Percentiles rank a stretch among this genome's conserved stretches.
Conservation (phyloP, 2,329 filamentous ascomycete species). For the Penicillium sp. region DNA sequence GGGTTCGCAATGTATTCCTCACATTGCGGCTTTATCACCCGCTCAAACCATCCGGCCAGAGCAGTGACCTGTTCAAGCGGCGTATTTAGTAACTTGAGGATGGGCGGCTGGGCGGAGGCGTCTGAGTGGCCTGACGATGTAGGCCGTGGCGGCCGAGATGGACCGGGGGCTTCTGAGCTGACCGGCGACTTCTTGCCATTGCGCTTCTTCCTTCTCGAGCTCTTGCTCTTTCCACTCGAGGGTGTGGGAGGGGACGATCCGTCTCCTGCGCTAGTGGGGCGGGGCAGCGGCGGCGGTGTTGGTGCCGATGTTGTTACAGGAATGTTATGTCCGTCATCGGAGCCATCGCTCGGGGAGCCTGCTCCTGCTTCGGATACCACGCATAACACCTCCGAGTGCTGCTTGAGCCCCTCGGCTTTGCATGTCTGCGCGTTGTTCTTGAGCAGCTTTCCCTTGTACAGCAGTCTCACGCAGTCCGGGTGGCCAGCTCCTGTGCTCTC, state of each 20-base stretch:
- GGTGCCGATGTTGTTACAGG: slow-evolving; percentile 2
- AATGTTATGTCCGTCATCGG: slow-evolving; percentile 22
- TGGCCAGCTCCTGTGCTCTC: slow-evolving; percentile 35
- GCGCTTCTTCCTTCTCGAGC: slow-evolving; percentile 26
- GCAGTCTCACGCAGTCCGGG: slow-evolving; percentile 40
- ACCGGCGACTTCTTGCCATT: slow-evolving; percentile 19
- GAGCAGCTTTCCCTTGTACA: slow-evolving; percentile 49
- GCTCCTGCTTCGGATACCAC: slow-evolving; percentile 43
- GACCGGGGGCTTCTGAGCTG: slow-evolving; percentile 9
- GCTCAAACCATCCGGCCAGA: slow-evolving; percentile 37
- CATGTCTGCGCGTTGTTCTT: slow-evolving; percentile 41
- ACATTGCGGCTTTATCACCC: slow-evolving; percentile 38
- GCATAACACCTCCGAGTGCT: slow-evolving; percentile 48
- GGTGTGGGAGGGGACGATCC: slow-evolving; percentile 15
- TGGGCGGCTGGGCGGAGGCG: slow-evolving; percentile 33
- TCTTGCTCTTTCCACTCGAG: slow-evolving; percentile 19
- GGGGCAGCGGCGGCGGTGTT: not conserved
- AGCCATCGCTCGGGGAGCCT: slow-evolving; percentile 32
- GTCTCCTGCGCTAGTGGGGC: slow-evolving; percentile 19
- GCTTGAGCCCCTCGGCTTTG: slow-evolving; percentile 46
- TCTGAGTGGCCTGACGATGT: slow-evolving; percentile 13
- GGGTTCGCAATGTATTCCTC: slow-evolving; percentile 39
- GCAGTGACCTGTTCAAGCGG: slow-evolving; percentile 40
- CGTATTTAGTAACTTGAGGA: slow-evolving; percentile 30
- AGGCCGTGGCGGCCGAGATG: slow-evolving; percentile 18